Evolutionary conservation across 345 rosid genomes (phyloP), one percentile per base, ranked within the genome.

Genomic region (Acer campestre): DNA sequence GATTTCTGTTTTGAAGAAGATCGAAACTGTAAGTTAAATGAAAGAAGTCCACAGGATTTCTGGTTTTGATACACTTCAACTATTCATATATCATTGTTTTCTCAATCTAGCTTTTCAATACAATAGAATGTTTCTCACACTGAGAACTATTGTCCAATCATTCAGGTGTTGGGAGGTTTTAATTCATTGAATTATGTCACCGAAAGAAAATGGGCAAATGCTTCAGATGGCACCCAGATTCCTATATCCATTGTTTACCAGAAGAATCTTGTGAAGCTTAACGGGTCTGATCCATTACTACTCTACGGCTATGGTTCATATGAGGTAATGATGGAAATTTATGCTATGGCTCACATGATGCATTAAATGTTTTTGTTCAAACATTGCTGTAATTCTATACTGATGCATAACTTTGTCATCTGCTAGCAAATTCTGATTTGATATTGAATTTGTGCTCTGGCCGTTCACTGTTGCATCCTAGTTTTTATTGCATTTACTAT

Each of bases 271-370:
- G 98, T 92, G 82, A 93, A 91, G 80, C 89, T 93, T 25, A 94
- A 95, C 83, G 97, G 95, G 17, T 89, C 97, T 76, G 91, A 95
- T 84, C 95, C 97, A 0, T 67, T 91, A 40, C 80, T 90, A 78
- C 98, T 95, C 27, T 88, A 93, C 77, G 99, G 98, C 49, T 95
- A 95, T 83, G 99, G 99, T 80, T 93, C 99, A 40, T 95, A 95
- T 79, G 98, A 92, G 99, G 99, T 95, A 90, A 80, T 62, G 31
- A 35, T 4, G 38, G 38, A 35, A 35, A 35, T 35, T 35, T 35
- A 35, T 35, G 38, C 6, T 35, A 35, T 35, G 6, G 38, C 4
- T 80, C 22, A 71, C 70, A 80, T 69, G 38, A 35, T 35, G 38
- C 38, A 35, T 35, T 35, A 4, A 35, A 40, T 38, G 31, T 40